Percentiles rank a stretch among this genome's conserved stretches.
These are phyloP conservation scores for Trypanosoma boissoni DNA, from an alignment of 208 protist species.

Conservation along the genomic window DNA sequence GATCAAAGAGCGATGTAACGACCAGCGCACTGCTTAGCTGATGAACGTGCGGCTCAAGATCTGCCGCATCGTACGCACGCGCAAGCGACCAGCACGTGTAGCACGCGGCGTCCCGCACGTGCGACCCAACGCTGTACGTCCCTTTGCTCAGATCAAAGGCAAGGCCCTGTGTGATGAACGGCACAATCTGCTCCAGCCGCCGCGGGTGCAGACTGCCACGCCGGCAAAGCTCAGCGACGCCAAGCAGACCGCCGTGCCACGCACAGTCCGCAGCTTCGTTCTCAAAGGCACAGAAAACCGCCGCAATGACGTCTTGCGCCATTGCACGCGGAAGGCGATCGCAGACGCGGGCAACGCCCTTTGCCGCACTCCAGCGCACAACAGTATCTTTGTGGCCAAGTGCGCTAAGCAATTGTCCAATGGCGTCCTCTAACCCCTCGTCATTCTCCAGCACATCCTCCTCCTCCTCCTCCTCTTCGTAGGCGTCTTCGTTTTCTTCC, in stretches of 20 bases:
- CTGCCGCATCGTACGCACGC: conserved; percentile 92
- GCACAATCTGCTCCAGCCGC: conserved; percentile 74
- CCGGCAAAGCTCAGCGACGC: conserved; percentile 95
- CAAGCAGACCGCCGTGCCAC: conserved; percentile 97
- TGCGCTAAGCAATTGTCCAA: conserved; percentile 64
- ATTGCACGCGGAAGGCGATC: conserved; percentile 86
- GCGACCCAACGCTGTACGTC: conserved; percentile 93
- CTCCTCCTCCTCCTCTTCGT: conserved; percentile 30
- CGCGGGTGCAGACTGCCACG: conserved; percentile 90
- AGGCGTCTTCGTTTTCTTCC: conserved; percentile 7
- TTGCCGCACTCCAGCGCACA: conserved; percentile 96
- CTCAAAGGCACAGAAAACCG: conserved; percentile 74
- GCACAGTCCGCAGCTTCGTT: conserved; percentile 46
- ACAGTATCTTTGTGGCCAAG: conserved; percentile 91
- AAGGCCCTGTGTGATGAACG: conserved; percentile 76
- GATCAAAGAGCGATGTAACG: conserved; percentile 86
- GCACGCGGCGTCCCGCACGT: conserved; percentile 98
- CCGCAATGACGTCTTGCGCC: conserved; percentile 88
- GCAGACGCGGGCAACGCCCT: conserved; percentile 95
- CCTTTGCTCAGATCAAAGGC: conserved; percentile 94
- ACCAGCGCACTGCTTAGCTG: conserved; percentile 73
- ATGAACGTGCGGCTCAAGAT: conserved; percentile 84
- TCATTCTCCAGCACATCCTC: conserved; percentile 50
- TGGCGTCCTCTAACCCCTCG: conserved; percentile 74
- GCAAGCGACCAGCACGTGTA: conserved; percentile 99